Conservation (phyloP, 306 rosid genomes). For the Cucumis hystrix region DNA sequence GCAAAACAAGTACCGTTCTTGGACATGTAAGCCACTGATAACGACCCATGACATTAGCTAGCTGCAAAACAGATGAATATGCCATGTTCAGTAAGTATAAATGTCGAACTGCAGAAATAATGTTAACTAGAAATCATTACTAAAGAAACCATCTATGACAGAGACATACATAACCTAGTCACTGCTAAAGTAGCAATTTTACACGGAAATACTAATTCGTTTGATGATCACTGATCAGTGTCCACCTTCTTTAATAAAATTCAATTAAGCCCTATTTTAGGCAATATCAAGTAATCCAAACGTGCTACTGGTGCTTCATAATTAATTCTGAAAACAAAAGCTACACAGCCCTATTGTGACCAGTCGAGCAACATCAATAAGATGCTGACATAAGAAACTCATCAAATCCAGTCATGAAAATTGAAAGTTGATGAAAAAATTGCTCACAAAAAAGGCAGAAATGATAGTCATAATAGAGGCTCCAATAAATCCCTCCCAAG, state of each 20-base stretch:
- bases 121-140: neutral
- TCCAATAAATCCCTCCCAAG: slow-evolving; percentile 99
- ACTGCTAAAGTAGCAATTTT: neutral
- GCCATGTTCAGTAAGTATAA: neutral
- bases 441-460: slow-evolving; percentile 85
- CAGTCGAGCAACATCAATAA: neutral
- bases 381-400: neutral
- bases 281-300: neutral
- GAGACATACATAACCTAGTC: neutral
- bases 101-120: neutral
- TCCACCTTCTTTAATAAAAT: neutral
- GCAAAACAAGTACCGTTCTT: slow-evolving; percentile 53
- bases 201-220: neutral
- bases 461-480: slow-evolving; percentile 82
- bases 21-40: slow-evolving; percentile 94
- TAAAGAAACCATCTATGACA: neutral
- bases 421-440: neutral
- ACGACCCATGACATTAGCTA: slow-evolving; percentile 81
- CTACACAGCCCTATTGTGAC: neutral
- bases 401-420: neutral
- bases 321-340: neutral
- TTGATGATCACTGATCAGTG: neutral
- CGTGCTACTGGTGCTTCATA: neutral
- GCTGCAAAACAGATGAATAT: slow-evolving; percentile 45
- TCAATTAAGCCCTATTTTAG: neutral